phyloP scores from a whole-genome alignment of 164 flowering plant species.

The Nymphaea thermarum region DNA sequence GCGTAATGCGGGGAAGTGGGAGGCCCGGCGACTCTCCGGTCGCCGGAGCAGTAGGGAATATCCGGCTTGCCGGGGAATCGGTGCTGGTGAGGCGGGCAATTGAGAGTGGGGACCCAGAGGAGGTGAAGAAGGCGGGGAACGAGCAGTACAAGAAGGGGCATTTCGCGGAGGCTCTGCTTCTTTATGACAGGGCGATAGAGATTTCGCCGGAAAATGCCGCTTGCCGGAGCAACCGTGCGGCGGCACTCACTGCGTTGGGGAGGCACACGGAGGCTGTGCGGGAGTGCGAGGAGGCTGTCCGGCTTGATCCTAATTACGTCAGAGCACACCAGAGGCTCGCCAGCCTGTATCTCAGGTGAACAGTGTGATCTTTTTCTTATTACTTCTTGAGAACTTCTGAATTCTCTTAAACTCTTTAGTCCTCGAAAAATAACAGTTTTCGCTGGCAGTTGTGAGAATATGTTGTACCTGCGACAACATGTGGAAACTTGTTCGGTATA shows the following conservation, averaged over 20 bases:
- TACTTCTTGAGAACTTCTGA: background rate
- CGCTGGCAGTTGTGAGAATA: too few relatives aligned
- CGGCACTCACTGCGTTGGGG: constrained; percentile 68
- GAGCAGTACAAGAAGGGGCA: constrained; percentile 71
- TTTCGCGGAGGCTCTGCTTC: constrained; percentile 63
- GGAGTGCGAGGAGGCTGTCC: constrained; percentile 83
- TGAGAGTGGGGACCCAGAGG: constrained; percentile 49
- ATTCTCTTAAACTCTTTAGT: too few relatives aligned
- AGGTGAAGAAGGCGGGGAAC: constrained; percentile 61
- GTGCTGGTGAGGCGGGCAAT: constrained; percentile 14
- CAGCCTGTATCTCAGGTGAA: constrained; percentile 56
- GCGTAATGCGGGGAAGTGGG: constrained; percentile 52
- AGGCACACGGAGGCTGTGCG: constrained; percentile 61
- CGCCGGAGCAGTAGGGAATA: constrained; percentile 10
- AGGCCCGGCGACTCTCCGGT: constrained; percentile 6
- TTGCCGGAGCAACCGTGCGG: constrained; percentile 67
- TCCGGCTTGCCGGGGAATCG: constrained; percentile 16
- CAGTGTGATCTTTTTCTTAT: background rate
- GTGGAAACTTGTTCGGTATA: too few relatives aligned
- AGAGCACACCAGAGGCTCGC: constrained; percentile 80
- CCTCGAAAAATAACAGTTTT: too few relatives aligned
- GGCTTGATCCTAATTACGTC: constrained; percentile 62
- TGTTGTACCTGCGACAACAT: too few relatives aligned
- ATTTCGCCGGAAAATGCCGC: constrained; percentile 70
- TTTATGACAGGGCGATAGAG: constrained; percentile 72